A percentile compares a stretch with the other conserved stretches of the same genome.
phyloP scores from a whole-genome alignment of 2,329 filamentous ascomycete genomes.

The Scedosporium apiospermum region DNA sequence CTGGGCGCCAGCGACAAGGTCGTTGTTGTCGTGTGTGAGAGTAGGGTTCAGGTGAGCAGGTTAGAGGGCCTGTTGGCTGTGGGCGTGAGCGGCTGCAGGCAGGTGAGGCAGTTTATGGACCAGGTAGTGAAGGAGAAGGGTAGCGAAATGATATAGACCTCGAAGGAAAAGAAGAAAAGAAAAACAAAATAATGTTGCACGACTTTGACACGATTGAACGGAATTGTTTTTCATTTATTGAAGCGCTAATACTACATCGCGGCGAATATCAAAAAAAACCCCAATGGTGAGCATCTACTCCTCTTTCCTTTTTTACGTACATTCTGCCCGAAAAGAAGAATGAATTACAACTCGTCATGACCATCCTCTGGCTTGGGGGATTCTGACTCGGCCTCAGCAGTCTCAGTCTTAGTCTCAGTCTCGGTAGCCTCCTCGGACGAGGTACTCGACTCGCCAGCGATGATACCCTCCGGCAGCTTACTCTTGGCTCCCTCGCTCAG shows the following conservation, averaged over 20 bases:
- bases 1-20: constrained; percentile 66
- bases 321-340: background rate
- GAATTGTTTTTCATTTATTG: background rate
- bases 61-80: constrained; percentile 91
- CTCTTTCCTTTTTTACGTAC: background rate
- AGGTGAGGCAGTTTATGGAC: constrained; percentile 74
- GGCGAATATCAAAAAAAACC: background rate
- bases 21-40: constrained; percentile 76
- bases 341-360: background rate
- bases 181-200: background rate
- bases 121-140: constrained; percentile 66
- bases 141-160: constrained; percentile 41
- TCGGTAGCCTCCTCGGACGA: constrained; percentile 23
- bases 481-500: constrained; percentile 79
- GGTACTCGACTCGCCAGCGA: constrained; percentile 22
- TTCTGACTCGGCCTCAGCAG: background rate
- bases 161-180: background rate
- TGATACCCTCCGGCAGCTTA: constrained; percentile 56
- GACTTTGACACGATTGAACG: background rate
- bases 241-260: background rate
- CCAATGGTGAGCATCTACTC: background rate
- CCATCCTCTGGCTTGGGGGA: background rate
- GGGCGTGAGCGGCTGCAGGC: constrained; percentile 83
- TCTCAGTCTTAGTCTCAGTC: background rate
- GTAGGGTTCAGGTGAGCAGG: constrained; percentile 68